Evolutionary conservation across 306 rosid genomes (phyloP), one percentile per base, ranked within the genome.

Genomic region (Hippophae rhamnoides): DNA sequence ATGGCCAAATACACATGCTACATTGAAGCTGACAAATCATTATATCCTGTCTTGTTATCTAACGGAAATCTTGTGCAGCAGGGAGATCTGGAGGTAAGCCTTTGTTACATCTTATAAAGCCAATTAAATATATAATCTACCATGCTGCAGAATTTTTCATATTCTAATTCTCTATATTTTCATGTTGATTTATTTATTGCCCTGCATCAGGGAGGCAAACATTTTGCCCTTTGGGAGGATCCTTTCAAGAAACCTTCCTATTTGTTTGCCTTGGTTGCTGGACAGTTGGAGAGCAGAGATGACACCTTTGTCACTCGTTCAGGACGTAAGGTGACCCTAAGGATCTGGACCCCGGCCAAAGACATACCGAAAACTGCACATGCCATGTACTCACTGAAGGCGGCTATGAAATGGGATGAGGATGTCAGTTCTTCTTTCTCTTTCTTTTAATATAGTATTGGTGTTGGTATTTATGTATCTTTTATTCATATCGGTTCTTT

Each of bases 351-450:
- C 60, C 97, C 99, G 50, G 81, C 86, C 8, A 79, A 80, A 64
- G 95, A 88, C 18, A 64, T 92, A 25, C 84, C 94, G 56, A 92
- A 88, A 87, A 92, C 99, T 61, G 89, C 78, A 52, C 99, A 92
- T 72, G 99, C 97, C 54, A 88, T 92, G 99, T 84, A 88, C 80
- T 75, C 97, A 7, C 76, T 92, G 46, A 88, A 88, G 83, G 97
- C 94, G 7, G 93, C 99, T 56, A 92, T 92, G 99, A 84, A 92
- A 76, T 92, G 99, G 99, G 99, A 92, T 66, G 99, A 92, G 77
- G 96, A 88, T 77, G 99, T 92, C 58, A 62, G 96, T 71, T 68
- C 69, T 54, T 65, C 69, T 54, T 71, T 51, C 23, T 62, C 74
- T 51, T 14, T 31, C 49, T 75, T 53, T 64, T 44, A 46, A 58